Conservation (phyloP, 2,329 filamentous ascomycete species). For the Colletotrichum nymphaeae region DNA sequence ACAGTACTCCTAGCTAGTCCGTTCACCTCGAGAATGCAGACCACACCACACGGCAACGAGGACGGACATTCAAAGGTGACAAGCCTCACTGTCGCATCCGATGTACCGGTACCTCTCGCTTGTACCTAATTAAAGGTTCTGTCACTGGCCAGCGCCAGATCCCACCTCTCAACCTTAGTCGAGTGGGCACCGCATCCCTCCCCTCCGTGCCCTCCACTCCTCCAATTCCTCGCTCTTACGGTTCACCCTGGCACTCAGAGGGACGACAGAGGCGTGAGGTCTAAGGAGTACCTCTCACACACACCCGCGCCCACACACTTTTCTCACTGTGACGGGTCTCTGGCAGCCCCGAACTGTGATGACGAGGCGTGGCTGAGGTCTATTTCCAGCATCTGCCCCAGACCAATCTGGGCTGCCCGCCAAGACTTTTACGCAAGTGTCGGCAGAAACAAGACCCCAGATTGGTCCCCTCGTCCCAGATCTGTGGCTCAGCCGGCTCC, state of each 20-base stretch:
- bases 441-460: background rate
- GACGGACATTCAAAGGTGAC: background rate
- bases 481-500: constrained; percentile 31
- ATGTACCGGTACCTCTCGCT: constrained; percentile 16
- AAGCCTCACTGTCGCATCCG: background rate
- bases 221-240: background rate
- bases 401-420: background rate
- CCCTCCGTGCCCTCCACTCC: background rate
- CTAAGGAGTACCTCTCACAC: background rate
- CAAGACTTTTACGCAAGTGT: background rate
- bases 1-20: background rate
- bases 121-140: constrained; percentile 23
- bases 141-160: constrained; percentile 16
- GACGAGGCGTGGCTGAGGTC: constrained; percentile 50
- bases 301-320: constrained; percentile 10
- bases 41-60: background rate
- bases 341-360: constrained; percentile 43
- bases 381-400: constrained; percentile 19
- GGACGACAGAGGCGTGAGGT: too few species aligned
- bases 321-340: background rate
- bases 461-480: constrained; percentile 20
- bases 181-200: background rate
- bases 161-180: background rate
- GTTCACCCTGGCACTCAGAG: too few species aligned
- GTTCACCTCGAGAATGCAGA: background rate